Conservation (phyloP, 495 filamentous ascomycete genomes). For the Podospora anserina region DNA sequence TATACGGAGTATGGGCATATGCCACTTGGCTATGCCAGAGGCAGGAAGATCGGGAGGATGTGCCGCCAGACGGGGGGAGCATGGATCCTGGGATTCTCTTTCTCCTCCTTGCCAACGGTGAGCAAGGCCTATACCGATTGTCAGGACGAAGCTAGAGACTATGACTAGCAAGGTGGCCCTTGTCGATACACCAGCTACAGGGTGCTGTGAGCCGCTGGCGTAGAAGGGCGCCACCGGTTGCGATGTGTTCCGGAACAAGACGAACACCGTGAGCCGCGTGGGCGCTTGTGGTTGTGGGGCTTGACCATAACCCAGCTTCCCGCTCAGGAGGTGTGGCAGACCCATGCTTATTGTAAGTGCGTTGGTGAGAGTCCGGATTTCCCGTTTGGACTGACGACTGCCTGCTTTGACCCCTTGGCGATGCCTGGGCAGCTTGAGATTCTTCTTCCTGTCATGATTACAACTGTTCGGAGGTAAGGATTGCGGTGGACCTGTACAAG, state of each 20-base stretch:
- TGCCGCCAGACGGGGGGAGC: conserved; percentile 28
- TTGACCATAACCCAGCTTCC: not conserved
- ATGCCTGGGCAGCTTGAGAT: not conserved
- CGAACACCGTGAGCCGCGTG: conserved; percentile 13
- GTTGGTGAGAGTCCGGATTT: conserved; percentile 3
- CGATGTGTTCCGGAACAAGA: conserved; percentile 32
- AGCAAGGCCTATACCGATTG: conserved; percentile 21
- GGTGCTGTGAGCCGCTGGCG: conserved; percentile 19
- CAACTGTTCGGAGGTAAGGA: not conserved
- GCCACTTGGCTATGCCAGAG: conserved; percentile 2
- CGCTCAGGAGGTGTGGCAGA: conserved; percentile 5
- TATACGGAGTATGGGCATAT: conserved; percentile 17
- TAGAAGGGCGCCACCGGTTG: conserved; percentile 26
- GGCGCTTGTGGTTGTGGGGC: conserved; percentile 7
- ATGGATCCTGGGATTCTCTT: conserved; percentile 23
- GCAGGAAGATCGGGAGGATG: conserved; percentile 19
- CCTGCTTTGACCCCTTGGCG: conserved; percentile 9
- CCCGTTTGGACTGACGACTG: conserved; percentile 11
- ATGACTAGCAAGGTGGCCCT: conserved; percentile 13
- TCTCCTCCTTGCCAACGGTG: conserved; percentile 15
- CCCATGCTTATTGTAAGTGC: conserved; percentile 11
- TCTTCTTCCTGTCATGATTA: not conserved
- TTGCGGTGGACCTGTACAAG: not conserved
- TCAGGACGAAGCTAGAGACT: conserved; percentile 16
- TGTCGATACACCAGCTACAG: not conserved